These are phyloP conservation scores for Termitomyces sp. DNA, from an alignment of 1,284 basidiomycete species.

Conservation along the genomic window DNA sequence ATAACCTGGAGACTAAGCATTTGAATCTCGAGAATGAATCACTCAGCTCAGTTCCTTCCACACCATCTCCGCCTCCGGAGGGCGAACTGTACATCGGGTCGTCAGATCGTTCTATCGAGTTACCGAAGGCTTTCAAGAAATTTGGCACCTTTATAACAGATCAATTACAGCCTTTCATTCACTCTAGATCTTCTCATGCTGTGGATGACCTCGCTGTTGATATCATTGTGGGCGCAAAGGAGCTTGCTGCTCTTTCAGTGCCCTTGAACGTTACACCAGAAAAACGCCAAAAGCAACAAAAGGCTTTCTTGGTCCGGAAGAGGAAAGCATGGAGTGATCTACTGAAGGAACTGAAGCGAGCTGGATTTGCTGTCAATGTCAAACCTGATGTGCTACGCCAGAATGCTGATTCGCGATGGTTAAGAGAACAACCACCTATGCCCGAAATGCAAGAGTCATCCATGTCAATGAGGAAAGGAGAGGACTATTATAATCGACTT, in stretches of 20 bases:
- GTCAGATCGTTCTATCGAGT: constrained; percentile 34
- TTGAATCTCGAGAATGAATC: constrained; percentile 13
- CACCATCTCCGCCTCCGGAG: constrained; percentile 11
- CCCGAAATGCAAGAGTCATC: constrained; percentile 16
- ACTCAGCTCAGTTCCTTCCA: not conserved
- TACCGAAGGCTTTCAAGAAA: constrained; percentile 41
- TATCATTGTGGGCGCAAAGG: constrained; percentile 67
- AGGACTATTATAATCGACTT: constrained; percentile 73
- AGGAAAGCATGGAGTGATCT: constrained; percentile 90
- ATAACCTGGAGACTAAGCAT: constrained; percentile 29
- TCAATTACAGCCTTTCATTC: constrained; percentile 40
- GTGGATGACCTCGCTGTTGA: constrained; percentile 70
- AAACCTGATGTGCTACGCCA: constrained; percentile 67
- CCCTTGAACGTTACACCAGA: constrained; percentile 45
- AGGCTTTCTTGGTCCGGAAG: constrained; percentile 79
- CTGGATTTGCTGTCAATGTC: constrained; percentile 73
- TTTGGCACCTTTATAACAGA: constrained; percentile 41
- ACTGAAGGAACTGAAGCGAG: constrained; percentile 81
- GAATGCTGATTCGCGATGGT: constrained; percentile 62
- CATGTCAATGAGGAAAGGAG: constrained; percentile 35
- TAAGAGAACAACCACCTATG: constrained; percentile 57
- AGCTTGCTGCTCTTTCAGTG: constrained; percentile 53
- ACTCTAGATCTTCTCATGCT: constrained; percentile 29
- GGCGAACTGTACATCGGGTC: constrained; percentile 7
- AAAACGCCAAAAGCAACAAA: constrained; percentile 69